phyloP scores from a whole-genome alignment of 176 grass and related monocot genomes.

The Puccinellia tenuiflora region DNA sequence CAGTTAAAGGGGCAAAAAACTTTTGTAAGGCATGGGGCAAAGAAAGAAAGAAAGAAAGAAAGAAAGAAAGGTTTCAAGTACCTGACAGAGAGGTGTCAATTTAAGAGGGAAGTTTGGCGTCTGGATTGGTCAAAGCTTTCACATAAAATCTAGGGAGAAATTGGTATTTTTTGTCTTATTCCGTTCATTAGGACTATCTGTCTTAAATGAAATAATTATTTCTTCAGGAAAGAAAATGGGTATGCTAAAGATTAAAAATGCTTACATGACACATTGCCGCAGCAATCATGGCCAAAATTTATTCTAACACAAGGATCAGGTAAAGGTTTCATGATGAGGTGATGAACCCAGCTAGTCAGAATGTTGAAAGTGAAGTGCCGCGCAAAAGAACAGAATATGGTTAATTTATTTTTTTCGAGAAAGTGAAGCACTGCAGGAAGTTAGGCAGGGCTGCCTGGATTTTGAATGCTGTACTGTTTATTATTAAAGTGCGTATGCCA shows the following conservation, averaged over 20 bases:
- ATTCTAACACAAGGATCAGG: background rate
- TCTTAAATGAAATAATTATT: background rate
- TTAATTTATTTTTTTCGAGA: background rate
- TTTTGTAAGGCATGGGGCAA: background rate
- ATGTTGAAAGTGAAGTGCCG: background rate
- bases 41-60: background rate
- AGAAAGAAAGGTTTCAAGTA: background rate
- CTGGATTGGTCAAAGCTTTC: background rate
- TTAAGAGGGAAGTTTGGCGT: background rate
- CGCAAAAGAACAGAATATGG: background rate
- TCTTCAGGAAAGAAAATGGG: background rate
- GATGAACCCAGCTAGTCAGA: background rate
- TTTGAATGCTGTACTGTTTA: no score
- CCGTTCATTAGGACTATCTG: background rate
- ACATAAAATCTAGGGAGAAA: background rate
- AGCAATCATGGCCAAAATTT: background rate
- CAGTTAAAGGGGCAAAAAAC: background rate
- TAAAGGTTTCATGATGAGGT: background rate
- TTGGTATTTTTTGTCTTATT: background rate
- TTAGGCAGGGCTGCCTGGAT: background rate
- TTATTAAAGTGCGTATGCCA: background rate
- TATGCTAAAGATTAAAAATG: background rate
- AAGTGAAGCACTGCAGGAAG: background rate
- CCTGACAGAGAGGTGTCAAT: background rate
- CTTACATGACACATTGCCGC: background rate